Evolutionary conservation across 2,329 filamentous ascomycete genomes (phyloP).

Genomic region (Pseudogymnoascus destructans): DNA sequence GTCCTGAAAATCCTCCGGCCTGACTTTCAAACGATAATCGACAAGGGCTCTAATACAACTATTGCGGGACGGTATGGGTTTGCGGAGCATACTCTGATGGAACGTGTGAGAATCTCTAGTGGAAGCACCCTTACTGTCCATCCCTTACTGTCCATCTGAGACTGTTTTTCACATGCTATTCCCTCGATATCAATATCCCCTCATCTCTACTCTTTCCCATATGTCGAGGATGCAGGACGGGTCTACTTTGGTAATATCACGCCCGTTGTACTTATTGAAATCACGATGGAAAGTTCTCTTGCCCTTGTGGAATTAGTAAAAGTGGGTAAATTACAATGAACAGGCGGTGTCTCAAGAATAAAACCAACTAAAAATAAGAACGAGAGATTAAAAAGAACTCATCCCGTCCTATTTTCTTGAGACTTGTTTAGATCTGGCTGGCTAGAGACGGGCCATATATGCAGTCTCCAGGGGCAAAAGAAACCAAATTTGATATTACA

Average conservation of each 20-base stretch:
- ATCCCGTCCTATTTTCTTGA: neutral
- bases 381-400: neutral
- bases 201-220: neutral
- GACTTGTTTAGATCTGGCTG: neutral
- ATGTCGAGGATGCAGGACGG: neutral
- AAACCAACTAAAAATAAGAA: neutral
- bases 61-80: neutral
- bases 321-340: conserved; percentile 6
- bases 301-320: conserved; percentile 4
- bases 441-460: neutral
- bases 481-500: conserved; percentile 3
- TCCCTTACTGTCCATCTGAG: neutral
- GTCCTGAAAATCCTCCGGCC: neutral
- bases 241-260: neutral
- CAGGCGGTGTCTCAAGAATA: neutral
- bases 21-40: neutral
- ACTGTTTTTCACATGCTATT: neutral
- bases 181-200: neutral
- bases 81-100: neutral
- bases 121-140: neutral
- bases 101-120: neutral
- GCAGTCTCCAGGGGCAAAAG: neutral
- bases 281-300: conserved; percentile 6
- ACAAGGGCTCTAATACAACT: neutral
- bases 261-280: conserved; percentile 4